These are phyloP conservation scores for Daldinia sp. DNA, from an alignment of 2,329 filamentous ascomycete species.

Conservation along the genomic window DNA sequence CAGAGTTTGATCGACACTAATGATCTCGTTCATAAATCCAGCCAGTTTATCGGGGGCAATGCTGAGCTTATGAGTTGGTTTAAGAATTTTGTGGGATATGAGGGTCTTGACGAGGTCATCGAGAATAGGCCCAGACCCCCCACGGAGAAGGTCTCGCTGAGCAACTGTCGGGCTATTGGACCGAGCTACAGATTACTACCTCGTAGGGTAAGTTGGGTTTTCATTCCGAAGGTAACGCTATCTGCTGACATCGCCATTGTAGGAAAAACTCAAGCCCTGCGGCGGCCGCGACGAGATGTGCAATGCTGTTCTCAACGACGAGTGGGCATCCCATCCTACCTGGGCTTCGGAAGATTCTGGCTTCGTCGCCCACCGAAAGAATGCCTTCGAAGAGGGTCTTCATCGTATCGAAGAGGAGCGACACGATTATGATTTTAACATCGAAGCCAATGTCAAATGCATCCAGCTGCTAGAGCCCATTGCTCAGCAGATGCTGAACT, in stretches of 20 bases:
- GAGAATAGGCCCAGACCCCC: slow-evolving; percentile 83
- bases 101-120: slow-evolving; percentile 80
- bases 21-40: slow-evolving; percentile 83
- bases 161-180: slow-evolving; percentile 94
- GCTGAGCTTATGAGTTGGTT: slow-evolving; percentile 91
- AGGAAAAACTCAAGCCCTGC: slow-evolving; percentile 90
- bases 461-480: slow-evolving; percentile 97
- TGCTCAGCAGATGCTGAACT: slow-evolving; percentile 86
- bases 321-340: slow-evolving; percentile 98
- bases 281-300: slow-evolving; percentile 96
- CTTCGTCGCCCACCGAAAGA: slow-evolving; percentile 98
- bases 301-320: slow-evolving; percentile 91
- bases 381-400: slow-evolving; percentile 91
- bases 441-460: slow-evolving; percentile 93
- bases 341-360: slow-evolving; percentile 99
- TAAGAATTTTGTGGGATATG: slow-evolving; percentile 83
- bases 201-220: slow-evolving; percentile 69
- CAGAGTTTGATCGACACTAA: slow-evolving; percentile 91
- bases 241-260: slow-evolving; percentile 1
- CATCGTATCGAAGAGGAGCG: slow-evolving; percentile 98
- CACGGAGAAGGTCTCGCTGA: slow-evolving; percentile 86
- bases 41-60: slow-evolving; percentile 87
- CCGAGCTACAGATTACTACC: slow-evolving; percentile 95
- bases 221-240: background rate
- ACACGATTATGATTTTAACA: slow-evolving; percentile 98